These are phyloP conservation scores for Endothia cerciana DNA, from an alignment of 2,329 filamentous ascomycete species.

Conservation along the genomic window DNA sequence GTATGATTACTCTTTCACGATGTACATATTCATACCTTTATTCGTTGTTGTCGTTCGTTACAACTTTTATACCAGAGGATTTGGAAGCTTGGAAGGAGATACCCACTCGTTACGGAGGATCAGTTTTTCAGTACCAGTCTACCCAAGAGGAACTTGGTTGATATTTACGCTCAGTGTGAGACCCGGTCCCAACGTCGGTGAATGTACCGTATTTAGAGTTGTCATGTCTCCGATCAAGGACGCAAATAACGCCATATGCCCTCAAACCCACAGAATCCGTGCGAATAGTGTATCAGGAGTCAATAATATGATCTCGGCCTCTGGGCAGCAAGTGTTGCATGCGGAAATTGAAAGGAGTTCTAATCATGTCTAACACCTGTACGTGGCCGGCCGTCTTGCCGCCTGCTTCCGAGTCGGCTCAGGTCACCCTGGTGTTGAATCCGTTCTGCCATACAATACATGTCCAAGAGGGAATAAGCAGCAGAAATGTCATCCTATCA, in stretches of 20 bases:
- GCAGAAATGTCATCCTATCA: neutral
- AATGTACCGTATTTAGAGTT: neutral
- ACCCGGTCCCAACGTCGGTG: neutral
- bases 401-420: too few species aligned
- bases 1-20: neutral
- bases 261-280: too few species aligned
- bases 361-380: too few species aligned
- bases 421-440: too few species aligned
- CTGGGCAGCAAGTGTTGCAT: too few species aligned
- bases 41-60: neutral
- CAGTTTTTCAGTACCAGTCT: neutral
- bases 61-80: neutral
- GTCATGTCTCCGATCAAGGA: neutral
- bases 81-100: neutral
- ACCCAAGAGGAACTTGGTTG: neutral
- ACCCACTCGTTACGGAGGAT: neutral
- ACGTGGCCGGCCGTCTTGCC: too few species aligned
- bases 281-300: too few species aligned
- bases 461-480: neutral
- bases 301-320: too few species aligned
- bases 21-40: neutral
- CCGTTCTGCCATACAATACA: neutral
- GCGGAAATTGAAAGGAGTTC: too few species aligned
- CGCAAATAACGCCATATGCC: too few species aligned
- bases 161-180: too few species aligned